Evolutionary conservation across 2,329 filamentous ascomycete genomes (phyloP).

Genomic region (Microdochium bolleyi): DNA sequence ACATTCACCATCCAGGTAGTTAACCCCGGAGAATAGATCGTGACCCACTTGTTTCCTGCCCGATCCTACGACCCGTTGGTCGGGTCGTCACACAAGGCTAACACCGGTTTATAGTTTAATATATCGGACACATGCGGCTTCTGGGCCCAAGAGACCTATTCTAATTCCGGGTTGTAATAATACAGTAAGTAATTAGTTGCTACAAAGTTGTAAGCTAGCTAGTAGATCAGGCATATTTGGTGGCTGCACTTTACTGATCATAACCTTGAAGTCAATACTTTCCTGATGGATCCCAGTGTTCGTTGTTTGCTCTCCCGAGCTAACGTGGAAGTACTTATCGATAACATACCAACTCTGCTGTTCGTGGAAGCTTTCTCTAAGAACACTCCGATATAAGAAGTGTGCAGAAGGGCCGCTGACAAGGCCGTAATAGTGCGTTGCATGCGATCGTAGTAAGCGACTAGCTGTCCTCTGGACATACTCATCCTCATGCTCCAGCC

Average conservation of each 20-base stretch:
- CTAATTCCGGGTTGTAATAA: no score
- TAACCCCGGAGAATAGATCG: no score
- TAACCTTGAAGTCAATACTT: neutral
- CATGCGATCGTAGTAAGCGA: neutral
- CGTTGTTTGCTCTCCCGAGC: neutral
- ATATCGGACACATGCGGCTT: no score
- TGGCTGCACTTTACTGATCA: neutral
- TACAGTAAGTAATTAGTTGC: no score
- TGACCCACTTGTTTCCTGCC: no score
- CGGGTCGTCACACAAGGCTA: no score
- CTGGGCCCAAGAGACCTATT: no score
- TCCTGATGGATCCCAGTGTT: neutral
- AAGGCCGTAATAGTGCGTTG: neutral
- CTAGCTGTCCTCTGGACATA: neutral
- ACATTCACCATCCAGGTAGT: no score
- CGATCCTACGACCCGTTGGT: no score
- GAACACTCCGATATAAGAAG: neutral
- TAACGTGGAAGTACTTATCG: neutral
- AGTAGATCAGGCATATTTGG: neutral
- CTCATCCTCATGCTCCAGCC: no score
- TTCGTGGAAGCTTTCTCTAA: neutral
- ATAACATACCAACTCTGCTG: neutral
- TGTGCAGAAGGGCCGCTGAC: neutral
- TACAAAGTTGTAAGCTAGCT: neutral
- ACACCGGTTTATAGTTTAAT: no score